Evolutionary conservation across 2,329 filamentous ascomycete species (phyloP), one percentile per base, ranked within the genome.

Genomic region (Chrysosporium keratinophilum): DNA sequence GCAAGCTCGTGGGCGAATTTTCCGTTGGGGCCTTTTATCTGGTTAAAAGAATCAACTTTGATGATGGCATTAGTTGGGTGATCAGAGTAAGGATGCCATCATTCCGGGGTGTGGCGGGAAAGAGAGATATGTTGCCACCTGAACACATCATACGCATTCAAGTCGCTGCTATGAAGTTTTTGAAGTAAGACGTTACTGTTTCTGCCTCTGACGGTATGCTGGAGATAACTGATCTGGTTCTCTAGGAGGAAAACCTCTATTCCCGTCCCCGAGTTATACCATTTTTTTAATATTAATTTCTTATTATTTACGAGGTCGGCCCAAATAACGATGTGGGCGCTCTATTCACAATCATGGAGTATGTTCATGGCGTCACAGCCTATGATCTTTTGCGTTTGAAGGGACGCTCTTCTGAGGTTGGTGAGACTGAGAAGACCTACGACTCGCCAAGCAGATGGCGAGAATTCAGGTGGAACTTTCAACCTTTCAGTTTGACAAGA

Each of bases 261-360:
- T 17, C 54, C 54, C 6, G 50, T 54, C 5, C 54, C 54, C 34
- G 34, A 48, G 19, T 23, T 52, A 34, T 45, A 47, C 28, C 35
- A 44, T n/a, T n/a, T n/a, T n/a, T n/a, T n/a, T n/a, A n/a, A n/a
- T n/a, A n/a, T n/a, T n/a, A n/a, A n/a, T n/a, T n/a, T n/a, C n/a
- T n/a, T n/a, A n/a, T n/a, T n/a, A n/a, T n/a, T 23, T 49, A 41
- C 33, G 45, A 56, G 37, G 7, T 31, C 20, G 19, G 39, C 14
- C 40, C 31, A 12, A 33, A 39, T 42, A 56, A 56, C 20, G 12
- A 37, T 15, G 14, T 52, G 11, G 54, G 54, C 1, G 54, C 48
- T 2, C 48, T 49, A 9, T 55, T 47, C 20, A 52, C 52, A 17
- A 15, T 55, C 15, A 55, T 55, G 48, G 48, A 55, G 15, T 55